phyloP scores from a whole-genome alignment of 2,329 filamentous ascomycete genomes.

The Hymenoscyphus albidus region DNA sequence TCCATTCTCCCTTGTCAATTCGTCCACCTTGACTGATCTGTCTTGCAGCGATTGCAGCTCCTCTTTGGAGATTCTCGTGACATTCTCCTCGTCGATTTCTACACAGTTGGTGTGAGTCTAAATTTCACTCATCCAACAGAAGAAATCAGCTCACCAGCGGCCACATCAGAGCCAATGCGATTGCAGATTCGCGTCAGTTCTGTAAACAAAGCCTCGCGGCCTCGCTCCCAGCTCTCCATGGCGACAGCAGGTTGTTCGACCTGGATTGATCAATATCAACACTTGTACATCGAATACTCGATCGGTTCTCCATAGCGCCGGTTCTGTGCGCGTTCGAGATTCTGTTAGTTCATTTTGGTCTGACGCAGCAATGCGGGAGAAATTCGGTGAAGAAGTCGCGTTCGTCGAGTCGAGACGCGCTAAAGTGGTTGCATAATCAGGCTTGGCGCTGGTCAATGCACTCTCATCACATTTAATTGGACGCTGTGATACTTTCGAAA shows the following conservation, averaged over 20 bases:
- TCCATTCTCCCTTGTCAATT: slow-evolving; percentile 19
- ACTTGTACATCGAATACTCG: background rate
- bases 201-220: slow-evolving; percentile 25
- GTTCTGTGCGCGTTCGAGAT: background rate
- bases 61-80: slow-evolving; percentile 16
- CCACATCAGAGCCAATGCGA: slow-evolving; percentile 23
- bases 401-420: background rate
- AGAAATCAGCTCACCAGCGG: slow-evolving; percentile 19
- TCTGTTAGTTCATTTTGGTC: background rate
- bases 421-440: background rate
- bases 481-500: background rate
- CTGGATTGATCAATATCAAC: background rate
- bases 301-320: background rate
- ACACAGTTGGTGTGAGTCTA: background rate
- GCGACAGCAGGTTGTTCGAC: background rate
- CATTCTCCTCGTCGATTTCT: slow-evolving; percentile 25
- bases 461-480: background rate
- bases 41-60: slow-evolving; percentile 20
- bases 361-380: background rate
- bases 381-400: background rate
- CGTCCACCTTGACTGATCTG: slow-evolving; percentile 15
- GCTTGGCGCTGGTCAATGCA: too few relatives aligned
- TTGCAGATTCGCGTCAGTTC: slow-evolving; percentile 25
- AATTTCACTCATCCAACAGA: background rate
- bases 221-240: slow-evolving; percentile 31